Evolutionary conservation across 148 eudicot species (phyloP).

Genomic region (Selenicereus undatus): DNA sequence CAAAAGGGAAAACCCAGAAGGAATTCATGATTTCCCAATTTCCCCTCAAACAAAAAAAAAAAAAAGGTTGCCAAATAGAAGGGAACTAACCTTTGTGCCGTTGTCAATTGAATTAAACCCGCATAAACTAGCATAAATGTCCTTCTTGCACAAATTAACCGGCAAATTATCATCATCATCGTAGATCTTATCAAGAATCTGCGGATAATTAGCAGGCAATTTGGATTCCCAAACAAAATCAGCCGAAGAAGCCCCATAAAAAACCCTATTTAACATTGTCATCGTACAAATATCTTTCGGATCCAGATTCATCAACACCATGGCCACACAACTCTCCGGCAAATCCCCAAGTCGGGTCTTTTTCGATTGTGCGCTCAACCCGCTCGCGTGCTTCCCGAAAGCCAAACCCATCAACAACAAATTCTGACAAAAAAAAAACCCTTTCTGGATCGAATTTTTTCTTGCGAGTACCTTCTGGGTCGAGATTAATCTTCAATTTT

Average conservation of each 20-base stretch:
- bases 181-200: constrained; percentile 40
- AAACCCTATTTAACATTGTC: constrained; percentile 50
- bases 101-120: constrained; percentile 53
- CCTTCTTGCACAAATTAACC: constrained; percentile 49
- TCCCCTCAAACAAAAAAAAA: not conserved
- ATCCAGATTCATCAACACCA: constrained; percentile 52
- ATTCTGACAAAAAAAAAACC: not conserved
- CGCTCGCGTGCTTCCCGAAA: constrained; percentile 26
- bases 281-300: constrained; percentile 60
- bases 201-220: constrained; percentile 50
- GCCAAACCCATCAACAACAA: constrained; percentile 44
- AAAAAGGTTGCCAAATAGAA: not conserved
- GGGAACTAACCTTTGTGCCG: constrained; percentile 53
- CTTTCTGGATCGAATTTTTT: constrained; percentile 12
- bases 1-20: not conserved
- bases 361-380: constrained; percentile 17
- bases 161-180: constrained; percentile 12
- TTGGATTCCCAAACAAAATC: constrained; percentile 84
- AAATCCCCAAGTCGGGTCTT: constrained; percentile 58
- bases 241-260: constrained; percentile 66
- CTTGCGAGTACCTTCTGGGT: constrained; percentile 12
- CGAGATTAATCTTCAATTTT: not conserved
- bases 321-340: constrained; percentile 77
- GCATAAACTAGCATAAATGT: constrained; percentile 54
- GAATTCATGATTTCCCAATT: not conserved